Evolutionary conservation across 345 rosid genomes (phyloP).

Genomic region (Citrus trifoliata): DNA sequence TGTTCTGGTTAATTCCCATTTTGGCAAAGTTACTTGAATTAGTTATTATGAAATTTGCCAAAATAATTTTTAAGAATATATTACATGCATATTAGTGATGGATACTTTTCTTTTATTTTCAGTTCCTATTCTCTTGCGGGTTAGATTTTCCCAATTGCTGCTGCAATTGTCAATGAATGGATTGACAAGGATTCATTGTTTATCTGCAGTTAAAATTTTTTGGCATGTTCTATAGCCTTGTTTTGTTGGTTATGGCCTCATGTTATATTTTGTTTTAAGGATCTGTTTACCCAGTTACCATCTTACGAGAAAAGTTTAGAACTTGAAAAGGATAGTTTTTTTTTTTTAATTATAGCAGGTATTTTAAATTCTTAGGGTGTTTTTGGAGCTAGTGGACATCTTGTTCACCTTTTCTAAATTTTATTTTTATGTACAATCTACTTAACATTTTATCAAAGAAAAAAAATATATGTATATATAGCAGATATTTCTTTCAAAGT

Average conservation of each 20-base stretch:
- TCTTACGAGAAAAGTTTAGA: neutral
- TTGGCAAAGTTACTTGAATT: neutral
- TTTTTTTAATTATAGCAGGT: neutral
- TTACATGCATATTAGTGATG: neutral
- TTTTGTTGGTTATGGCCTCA: neutral
- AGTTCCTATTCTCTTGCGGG: neutral
- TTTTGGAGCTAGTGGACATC: too few species aligned
- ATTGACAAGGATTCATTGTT: neutral
- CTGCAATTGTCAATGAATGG: neutral
- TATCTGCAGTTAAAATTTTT: neutral
- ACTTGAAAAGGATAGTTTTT: neutral
- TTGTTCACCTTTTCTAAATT: too few species aligned
- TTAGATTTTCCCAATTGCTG: neutral
- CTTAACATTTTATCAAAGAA: too few species aligned
- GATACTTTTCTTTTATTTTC: neutral
- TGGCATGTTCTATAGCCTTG: neutral
- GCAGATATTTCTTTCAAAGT: neutral
- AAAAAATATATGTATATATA: too few species aligned
- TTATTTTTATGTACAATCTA: too few species aligned
- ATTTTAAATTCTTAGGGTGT: neutral
- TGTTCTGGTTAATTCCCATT: conserved; percentile 4
- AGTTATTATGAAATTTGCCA: neutral
- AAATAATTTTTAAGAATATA: neutral
- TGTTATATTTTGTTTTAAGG: neutral
- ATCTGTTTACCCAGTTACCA: neutral